Evolutionary conservation across 805 yeast genomes (phyloP), one percentile per base, ranked within the genome.

Genomic region (Diddensiella santjacobensis): DNA sequence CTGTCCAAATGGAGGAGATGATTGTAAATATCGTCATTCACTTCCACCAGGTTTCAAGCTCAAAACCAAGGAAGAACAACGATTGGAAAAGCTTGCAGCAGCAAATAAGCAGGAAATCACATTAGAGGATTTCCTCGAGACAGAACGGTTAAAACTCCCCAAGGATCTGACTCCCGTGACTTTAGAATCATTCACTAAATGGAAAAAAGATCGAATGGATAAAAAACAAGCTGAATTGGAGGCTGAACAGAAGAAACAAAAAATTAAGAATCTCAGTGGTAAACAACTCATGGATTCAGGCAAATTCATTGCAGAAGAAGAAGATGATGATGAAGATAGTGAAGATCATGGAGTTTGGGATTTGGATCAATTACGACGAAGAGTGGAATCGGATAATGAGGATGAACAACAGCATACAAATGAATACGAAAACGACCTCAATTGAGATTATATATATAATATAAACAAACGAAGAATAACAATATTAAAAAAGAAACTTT

Each of bases 31-130:
- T 72, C 83, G 80, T 68, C 99, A 93, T 69, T 85, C 97, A 5
- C 75, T 93, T 62, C 99, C 99, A 36, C 90, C 95, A 41, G 99
- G 99, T 0, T 95, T 89, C 68, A 95, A 87, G 50, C 78, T 93
- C 71, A 93, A 93, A 75, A 95, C 99, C 31, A 91, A 90, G 70
- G 99, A 93, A 65, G 96, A 93, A 67, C 84, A 87, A 75, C 78
- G 89, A 63, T 71, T 87, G 62, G 99, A 93, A 68, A 84, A 82
- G 61, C 74, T 84, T 66, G 96, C 95, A 4, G 76, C 80, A 20
- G 96, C 87, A 46, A 73, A 78, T 47, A 87, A 86, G 61, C 96
- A 96, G 47, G 84, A 84, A 73, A 86, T 95, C 61, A 87, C 98
- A 0, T 74, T 93, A 61, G 99, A 93, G 69, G 99, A 95, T 53